Conservation (phyloP, 2,329 filamentous ascomycete species). For the Botrytis medusae region DNA sequence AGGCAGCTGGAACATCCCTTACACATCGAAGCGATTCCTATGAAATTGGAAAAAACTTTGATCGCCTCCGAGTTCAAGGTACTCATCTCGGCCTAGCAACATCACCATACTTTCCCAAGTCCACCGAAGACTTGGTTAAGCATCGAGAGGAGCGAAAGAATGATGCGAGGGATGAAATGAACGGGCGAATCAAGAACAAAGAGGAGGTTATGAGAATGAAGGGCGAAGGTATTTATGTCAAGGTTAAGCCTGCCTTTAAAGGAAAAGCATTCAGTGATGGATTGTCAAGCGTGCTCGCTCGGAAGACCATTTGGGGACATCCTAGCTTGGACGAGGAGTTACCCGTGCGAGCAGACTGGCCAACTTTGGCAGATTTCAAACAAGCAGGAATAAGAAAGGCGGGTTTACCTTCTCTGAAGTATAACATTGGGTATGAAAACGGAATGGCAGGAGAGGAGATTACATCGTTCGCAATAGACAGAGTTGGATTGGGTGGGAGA, state of each 20-base stretch:
- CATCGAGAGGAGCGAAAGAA: conserved; percentile 16
- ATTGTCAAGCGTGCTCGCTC: background rate
- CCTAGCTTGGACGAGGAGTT: background rate
- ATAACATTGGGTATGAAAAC: background rate
- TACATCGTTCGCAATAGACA: background rate
- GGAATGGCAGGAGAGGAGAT: background rate
- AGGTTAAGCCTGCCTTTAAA: background rate
- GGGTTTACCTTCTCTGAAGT: background rate
- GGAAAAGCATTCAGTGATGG: conserved; percentile 1
- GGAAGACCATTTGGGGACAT: background rate
- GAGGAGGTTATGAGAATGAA: conserved; percentile 16
- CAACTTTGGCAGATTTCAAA: conserved; percentile 9
- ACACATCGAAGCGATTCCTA: conserved; percentile 5
- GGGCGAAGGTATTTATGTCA: background rate
- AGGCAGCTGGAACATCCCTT: conserved; percentile 3
- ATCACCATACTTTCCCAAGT: background rate
- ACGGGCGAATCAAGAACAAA: background rate
- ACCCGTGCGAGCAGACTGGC: background rate
- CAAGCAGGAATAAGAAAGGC: background rate
- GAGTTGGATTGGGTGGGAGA: background rate
- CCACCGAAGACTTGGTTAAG: background rate
- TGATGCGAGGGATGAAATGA: conserved; percentile 4
- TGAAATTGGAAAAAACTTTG: conserved; percentile 2
- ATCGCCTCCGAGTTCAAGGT: conserved; percentile 2
- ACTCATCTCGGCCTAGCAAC: background rate